Evolutionary conservation across 192 early-diverging fungal species (phyloP), one percentile per base, ranked within the genome.

Genomic region (Rhizophlyctis rosea): DNA sequence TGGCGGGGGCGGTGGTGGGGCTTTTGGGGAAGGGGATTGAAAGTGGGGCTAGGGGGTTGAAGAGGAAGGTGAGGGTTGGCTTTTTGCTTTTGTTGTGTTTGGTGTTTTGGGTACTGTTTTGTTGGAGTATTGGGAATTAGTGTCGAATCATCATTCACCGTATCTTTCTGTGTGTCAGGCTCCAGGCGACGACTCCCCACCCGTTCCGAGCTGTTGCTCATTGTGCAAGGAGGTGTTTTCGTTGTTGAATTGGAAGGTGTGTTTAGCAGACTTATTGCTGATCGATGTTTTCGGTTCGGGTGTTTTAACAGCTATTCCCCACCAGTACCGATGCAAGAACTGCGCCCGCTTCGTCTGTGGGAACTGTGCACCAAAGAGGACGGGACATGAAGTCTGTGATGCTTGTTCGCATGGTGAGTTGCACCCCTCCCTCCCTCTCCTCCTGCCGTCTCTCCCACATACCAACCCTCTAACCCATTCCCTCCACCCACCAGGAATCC

Each of bases 331-430:
- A 23, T 73, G 71, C 57, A 32, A 36, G 30, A 28, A 65, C 14
- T 73, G 71, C 50, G 61, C 44, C 29, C 65, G 71, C 14, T 25
- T 47, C 1, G 56, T 68, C 1, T 73, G 71, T 39, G 44, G 23
- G 16, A 27, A 31, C n/a, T 73, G 71, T 34, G 34, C 61, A 18
- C 60, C 71, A 7, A 72, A 72, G 29, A 50, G 13, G 3, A 35
- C 50, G 11, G 52, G 31, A 32, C n/a, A 50, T 31, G 32, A 62
- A 3, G 25, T 64, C 23, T 73, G 71, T 62, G 71, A 73, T 35
- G 65, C 71, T 3, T 73, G 71, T 30, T 34, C 47, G 18, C 55
- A 25, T 21, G 27, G 59, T 61, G 9, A 61, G 30, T 52, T 3
- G 50, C 16, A 5, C 50, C 13, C 13, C n/a, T n/a, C n/a, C n/a